Conservation (phyloP, 441 rosid species). For the Corymbia calophylla region DNA sequence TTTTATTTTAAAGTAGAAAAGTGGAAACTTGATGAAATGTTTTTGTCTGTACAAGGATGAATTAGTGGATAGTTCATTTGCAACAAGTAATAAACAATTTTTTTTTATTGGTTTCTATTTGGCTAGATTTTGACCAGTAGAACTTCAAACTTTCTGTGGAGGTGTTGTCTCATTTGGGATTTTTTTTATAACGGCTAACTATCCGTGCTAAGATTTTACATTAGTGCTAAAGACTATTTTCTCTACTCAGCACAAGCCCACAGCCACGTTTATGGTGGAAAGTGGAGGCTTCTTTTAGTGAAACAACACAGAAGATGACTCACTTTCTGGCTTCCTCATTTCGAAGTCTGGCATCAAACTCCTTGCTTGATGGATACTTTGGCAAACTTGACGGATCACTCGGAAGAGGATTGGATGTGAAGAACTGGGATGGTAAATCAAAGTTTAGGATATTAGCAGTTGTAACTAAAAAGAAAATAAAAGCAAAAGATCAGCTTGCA, state of each 20-base stretch:
- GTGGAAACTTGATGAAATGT: neutral
- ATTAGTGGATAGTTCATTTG: neutral
- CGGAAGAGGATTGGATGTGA: constrained; percentile 67
- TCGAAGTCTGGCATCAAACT: constrained; percentile 62
- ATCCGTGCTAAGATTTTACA: neutral
- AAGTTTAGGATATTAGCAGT: neutral
- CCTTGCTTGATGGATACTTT: constrained; percentile 77
- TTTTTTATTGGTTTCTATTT: neutral
- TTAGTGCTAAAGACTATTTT: neutral
- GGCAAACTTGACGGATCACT: constrained; percentile 78
- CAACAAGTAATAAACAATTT: neutral
- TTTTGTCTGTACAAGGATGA: neutral
- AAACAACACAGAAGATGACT: constrained; percentile 1
- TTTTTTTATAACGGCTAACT: neutral
- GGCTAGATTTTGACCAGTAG: neutral
- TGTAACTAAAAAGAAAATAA: neutral
- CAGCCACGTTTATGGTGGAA: neutral
- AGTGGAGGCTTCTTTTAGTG: neutral
- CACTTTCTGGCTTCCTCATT: constrained; percentile 70
- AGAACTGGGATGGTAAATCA: constrained; percentile 40
- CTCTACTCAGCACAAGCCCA: neutral
- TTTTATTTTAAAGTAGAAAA: neutral
- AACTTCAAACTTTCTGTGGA: neutral
- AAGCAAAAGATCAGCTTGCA: neutral
- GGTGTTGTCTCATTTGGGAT: neutral